These are phyloP conservation scores for Wickerhamiella dianesei DNA, from an alignment of 805 yeast genomes.

Conservation along the genomic window DNA sequence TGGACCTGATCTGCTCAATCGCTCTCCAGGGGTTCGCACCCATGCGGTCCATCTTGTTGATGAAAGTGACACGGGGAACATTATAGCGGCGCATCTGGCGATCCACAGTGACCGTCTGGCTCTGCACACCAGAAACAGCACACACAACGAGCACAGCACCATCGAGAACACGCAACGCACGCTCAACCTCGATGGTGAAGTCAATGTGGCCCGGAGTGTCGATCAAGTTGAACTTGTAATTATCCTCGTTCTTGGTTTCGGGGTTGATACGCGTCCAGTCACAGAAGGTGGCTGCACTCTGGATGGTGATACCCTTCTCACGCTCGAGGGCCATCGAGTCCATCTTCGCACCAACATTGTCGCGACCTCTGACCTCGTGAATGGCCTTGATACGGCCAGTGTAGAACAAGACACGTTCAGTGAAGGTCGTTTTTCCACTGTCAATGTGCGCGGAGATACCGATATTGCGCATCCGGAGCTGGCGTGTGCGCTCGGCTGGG, in stretches of 20 bases:
- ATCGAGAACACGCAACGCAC: slow-evolving; percentile 94
- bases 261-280: slow-evolving; percentile 61
- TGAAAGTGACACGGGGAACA: slow-evolving; percentile 90
- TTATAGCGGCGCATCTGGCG: slow-evolving; percentile 98
- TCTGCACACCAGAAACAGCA: slow-evolving; percentile 97
- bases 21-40: slow-evolving; percentile 97
- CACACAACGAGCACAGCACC: slow-evolving; percentile 98
- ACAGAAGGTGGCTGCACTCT: slow-evolving; percentile 97
- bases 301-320: slow-evolving; percentile 97
- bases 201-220: slow-evolving; percentile 99
- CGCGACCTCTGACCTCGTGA: slow-evolving; percentile 66
- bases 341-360: slow-evolving; percentile 98
- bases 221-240: slow-evolving; percentile 82
- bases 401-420: slow-evolving; percentile 90
- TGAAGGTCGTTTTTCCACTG: slow-evolving; percentile 95
- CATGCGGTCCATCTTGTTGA: slow-evolving; percentile 98
- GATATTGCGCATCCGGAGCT: slow-evolving; percentile 67
- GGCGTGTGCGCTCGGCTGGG: slow-evolving; percentile 28
- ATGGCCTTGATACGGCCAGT: slow-evolving; percentile 66
- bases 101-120: slow-evolving; percentile 96
- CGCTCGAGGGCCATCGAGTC: slow-evolving; percentile 98
- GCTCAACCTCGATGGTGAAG: slow-evolving; percentile 95
- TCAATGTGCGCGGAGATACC: slow-evolving; percentile 98
- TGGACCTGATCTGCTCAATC: slow-evolving; percentile 75
- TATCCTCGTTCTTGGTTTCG: slow-evolving; percentile 17